A percentile compares a stretch with the other conserved stretches of the same genome.
Evolutionary conservation across 257 asterid genomes (phyloP).

Genomic region (Nicotiana tomentosiformis): DNA sequence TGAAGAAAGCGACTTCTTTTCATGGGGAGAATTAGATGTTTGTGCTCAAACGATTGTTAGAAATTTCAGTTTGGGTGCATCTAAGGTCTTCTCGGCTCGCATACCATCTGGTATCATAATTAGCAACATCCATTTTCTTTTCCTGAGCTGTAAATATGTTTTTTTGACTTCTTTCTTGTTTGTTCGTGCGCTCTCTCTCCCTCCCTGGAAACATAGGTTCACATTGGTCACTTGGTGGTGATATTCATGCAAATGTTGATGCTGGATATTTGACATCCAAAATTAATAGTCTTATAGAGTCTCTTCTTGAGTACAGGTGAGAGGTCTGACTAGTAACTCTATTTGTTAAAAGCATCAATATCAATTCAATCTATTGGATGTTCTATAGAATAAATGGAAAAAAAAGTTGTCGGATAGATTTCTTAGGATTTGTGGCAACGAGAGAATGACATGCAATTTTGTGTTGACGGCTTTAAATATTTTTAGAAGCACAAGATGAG

Average conservation of each 20-base stretch:
- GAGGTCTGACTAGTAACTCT: neutral
- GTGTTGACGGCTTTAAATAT: neutral
- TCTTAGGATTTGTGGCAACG: neutral
- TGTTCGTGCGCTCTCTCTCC: neutral
- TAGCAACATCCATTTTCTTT: neutral
- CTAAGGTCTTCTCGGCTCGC: constrained; percentile 31
- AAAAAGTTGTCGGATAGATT: neutral
- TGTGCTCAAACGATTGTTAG: constrained; percentile 31
- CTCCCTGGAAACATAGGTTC: constrained; percentile 27
- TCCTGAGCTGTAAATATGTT: neutral
- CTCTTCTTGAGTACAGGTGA: constrained; percentile 77
- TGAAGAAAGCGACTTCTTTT: constrained; percentile 26
- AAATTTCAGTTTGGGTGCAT: constrained; percentile 50
- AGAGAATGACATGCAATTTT: neutral
- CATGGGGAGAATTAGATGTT: constrained; percentile 43
- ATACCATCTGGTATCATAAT: constrained; percentile 46
- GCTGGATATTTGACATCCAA: constrained; percentile 58
- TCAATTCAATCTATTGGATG: neutral
- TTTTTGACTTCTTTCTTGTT: neutral
- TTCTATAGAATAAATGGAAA: neutral
- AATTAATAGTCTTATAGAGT: constrained; percentile 49
- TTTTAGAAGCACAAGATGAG: neutral
- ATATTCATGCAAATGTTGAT: constrained; percentile 27
- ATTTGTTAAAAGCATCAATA: neutral
- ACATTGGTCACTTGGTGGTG: constrained; percentile 22